phyloP scores from a whole-genome alignment of 352 stramenopile species.

The Phytopythium kandeliae region DNA sequence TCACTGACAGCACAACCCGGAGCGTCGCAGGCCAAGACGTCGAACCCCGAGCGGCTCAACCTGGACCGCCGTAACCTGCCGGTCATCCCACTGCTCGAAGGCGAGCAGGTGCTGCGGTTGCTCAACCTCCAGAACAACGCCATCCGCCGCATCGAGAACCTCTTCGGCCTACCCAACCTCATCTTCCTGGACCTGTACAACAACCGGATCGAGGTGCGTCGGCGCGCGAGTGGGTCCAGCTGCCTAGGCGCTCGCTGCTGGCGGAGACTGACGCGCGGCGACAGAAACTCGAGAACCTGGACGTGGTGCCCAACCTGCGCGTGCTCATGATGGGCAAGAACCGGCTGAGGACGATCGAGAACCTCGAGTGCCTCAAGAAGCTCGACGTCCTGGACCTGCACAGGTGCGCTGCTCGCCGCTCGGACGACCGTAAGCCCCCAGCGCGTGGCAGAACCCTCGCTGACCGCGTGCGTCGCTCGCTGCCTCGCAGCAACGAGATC shows the following conservation, averaged over 20 bases:
- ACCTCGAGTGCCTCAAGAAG: constrained; percentile 79
- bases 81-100: constrained; percentile 82
- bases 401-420: constrained; percentile 25
- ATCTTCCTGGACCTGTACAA: constrained; percentile 94
- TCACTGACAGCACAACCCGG: background rate
- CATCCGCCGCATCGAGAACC: constrained; percentile 81
- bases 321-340: constrained; percentile 94
- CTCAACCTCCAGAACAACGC: constrained; percentile 92
- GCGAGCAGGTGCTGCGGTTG: constrained; percentile 83
- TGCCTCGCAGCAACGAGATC: constrained; percentile 77
- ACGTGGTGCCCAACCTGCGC: constrained; percentile 73
- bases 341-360: constrained; percentile 70
- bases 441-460: no score
- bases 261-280: background rate
- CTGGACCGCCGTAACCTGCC: constrained; percentile 80
- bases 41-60: constrained; percentile 85
- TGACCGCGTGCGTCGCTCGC: background rate
- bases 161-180: constrained; percentile 80
- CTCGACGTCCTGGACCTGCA: constrained; percentile 92
- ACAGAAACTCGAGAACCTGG: constrained; percentile 74
- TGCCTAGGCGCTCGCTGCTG: background rate
- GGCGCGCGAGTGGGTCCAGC: background rate
- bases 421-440: no score
- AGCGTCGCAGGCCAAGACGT: constrained; percentile 38
- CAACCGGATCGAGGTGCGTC: constrained; percentile 78